Evolutionary conservation across 805 yeast species (phyloP), one percentile per base, ranked within the genome.

Genomic region (Barnettozyma pratensis): DNA sequence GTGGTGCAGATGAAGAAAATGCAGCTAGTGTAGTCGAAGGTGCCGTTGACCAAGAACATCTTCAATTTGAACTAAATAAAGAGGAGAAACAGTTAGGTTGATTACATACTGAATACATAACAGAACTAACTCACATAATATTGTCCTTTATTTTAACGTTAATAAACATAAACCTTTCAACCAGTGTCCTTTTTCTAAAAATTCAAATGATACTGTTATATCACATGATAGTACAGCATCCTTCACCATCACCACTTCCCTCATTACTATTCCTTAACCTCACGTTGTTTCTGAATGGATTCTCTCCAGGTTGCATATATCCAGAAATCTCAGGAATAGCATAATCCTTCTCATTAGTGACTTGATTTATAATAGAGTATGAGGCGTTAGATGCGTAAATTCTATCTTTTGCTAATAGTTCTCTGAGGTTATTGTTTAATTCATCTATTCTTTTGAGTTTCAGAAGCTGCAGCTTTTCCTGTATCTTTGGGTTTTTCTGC

Each of bases 1-100:
- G 99, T 69, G 96, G 94, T 1, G 96, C 81, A 44, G 92, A 82
- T 57, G 79, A 76, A 55, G 68, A 58, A 6, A 74, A 70, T 29
- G 48, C 39, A 4, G 26, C 35, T 32, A 26, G 25, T 5, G 14
- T 19, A 19, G 19, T 31, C 5, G 26, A 30, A 25, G 32, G 27
- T n/a, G 34, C 10, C 2, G 42, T 49, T 11, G 75, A 77, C 3
- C 60, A 72, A 48, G 71, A 70, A 2, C 81, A 77, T 58, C 60
- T 79, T 51, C 62, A 71, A 29, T 57, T 59, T 79, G 46, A 70
- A 70, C 46, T 65, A 75, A 80, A 80, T 47, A 72, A 71, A 39
- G 83, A 75, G 44, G 68, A 57, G 19, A 66, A 66, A 51, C 81
- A 78, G 58, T 59, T 64, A 27, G 83, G 83, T 6, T 52, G 42